Conservation (phyloP, 257 asterid genomes). For the Penstemon newberryi region DNA sequence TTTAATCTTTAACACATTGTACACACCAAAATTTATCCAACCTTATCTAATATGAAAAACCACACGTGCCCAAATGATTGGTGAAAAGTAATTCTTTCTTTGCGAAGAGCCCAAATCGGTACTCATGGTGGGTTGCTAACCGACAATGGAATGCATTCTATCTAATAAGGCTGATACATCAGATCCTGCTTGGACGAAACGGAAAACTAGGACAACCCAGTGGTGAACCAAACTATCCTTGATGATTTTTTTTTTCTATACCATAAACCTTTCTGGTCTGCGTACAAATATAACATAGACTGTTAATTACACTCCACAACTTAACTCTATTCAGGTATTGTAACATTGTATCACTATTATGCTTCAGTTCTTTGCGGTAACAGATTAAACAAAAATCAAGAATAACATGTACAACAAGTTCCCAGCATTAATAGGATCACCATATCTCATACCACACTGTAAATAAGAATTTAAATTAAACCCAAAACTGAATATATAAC, state of each 20-base stretch:
- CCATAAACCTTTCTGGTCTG: background rate
- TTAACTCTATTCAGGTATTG: background rate
- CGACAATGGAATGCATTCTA: too few species aligned
- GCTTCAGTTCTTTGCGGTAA: background rate
- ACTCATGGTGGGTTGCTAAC: too few species aligned
- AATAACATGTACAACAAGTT: background rate
- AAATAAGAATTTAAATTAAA: slow-evolving; percentile 6
- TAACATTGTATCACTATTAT: background rate
- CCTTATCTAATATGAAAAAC: too few species aligned
- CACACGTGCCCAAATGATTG: too few species aligned
- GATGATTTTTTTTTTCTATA: background rate
- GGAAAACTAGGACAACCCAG: slow-evolving; percentile 1
- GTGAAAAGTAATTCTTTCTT: too few species aligned
- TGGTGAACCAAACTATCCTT: background rate
- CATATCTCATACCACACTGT: background rate
- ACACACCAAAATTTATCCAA: too few species aligned
- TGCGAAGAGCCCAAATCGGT: too few species aligned
- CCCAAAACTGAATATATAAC: background rate
- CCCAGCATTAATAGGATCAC: background rate
- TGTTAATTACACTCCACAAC: too few species aligned
- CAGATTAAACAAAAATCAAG: background rate
- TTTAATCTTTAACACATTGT: too few species aligned
- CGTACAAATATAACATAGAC: too few species aligned
- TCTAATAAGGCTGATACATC: background rate
- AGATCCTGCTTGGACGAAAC: background rate